These are phyloP conservation scores for Scutellaria baicalensis DNA, from an alignment of 257 asterid species.

Conservation along the genomic window DNA sequence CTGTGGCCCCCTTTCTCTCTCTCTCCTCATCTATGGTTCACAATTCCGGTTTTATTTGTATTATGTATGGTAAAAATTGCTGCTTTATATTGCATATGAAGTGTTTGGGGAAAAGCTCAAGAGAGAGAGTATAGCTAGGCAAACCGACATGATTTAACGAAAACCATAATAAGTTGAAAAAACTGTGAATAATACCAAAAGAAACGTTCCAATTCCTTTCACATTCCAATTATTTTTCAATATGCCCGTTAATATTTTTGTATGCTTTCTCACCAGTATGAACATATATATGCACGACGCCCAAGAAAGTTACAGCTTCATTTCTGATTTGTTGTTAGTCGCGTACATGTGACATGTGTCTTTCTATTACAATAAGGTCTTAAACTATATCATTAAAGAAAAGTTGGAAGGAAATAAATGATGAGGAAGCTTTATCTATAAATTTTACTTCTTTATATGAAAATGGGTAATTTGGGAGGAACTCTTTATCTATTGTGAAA, in stretches of 20 bases:
- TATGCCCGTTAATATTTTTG: constrained; percentile 18
- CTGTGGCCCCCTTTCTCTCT: constrained; percentile 1
- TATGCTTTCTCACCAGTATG: constrained; percentile 11
- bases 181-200: constrained; percentile 17
- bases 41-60: not conserved
- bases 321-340: constrained; percentile 13
- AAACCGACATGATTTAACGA: constrained; percentile 2
- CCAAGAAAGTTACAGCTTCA: constrained; percentile 50
- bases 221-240: constrained; percentile 9
- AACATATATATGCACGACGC: constrained; percentile 45
- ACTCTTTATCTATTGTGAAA: not conserved
- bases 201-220: constrained; percentile 15
- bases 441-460: too few species aligned
- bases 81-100: not conserved
- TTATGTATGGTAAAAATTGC: not conserved
- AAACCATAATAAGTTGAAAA: not conserved
- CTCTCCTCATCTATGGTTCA: not conserved
- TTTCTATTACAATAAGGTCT: not conserved
- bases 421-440: not conserved
- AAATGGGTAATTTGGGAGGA: too few species aligned
- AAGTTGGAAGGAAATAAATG: not conserved
- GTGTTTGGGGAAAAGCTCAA: not conserved
- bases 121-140: not conserved
- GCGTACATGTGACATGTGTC: constrained; percentile 19
- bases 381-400: not conserved